Conservation (phyloP, 345 rosid genomes). For the Combretum micranthum region DNA sequence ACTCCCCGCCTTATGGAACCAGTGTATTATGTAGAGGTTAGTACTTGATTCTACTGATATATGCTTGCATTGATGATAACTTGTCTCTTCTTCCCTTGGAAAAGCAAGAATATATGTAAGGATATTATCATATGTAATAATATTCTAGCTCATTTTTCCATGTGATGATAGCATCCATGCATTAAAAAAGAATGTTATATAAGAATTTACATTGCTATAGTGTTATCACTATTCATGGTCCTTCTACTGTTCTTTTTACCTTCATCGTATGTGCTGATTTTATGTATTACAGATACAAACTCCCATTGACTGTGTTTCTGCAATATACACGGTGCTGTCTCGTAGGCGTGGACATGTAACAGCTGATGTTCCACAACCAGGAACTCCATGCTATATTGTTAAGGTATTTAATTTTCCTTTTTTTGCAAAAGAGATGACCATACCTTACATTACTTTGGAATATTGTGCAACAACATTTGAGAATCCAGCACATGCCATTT, state of each 20-base stretch:
- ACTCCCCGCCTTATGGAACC: conserved; percentile 99
- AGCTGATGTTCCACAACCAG: conserved; percentile 96
- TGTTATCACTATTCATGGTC: too few relatives aligned
- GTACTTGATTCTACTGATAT: background rate
- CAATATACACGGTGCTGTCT: conserved; percentile 85
- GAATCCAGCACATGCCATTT: too few relatives aligned
- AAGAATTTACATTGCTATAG: too few relatives aligned
- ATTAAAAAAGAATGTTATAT: too few relatives aligned
- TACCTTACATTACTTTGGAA: background rate
- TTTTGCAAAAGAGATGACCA: conserved; percentile 2
- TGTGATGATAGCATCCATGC: too few relatives aligned
- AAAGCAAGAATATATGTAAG: too few relatives aligned
- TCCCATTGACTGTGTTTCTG: conserved; percentile 92
- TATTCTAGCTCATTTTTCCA: too few relatives aligned
- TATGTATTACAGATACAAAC: conserved; percentile 74
- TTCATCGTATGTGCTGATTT: background rate
- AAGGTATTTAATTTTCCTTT: conserved; percentile 42
- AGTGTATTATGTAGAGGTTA: conserved; percentile 95
- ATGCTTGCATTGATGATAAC: too few relatives aligned
- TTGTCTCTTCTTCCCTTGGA: too few relatives aligned
- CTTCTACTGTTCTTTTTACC: too few relatives aligned
- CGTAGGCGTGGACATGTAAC: conserved; percentile 98
- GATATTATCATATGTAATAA: too few relatives aligned
- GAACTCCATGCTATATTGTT: conserved; percentile 92
- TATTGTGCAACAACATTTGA: too few relatives aligned